Conservation (phyloP, 306 rosid genomes). For the Cicer arietinum region DNA sequence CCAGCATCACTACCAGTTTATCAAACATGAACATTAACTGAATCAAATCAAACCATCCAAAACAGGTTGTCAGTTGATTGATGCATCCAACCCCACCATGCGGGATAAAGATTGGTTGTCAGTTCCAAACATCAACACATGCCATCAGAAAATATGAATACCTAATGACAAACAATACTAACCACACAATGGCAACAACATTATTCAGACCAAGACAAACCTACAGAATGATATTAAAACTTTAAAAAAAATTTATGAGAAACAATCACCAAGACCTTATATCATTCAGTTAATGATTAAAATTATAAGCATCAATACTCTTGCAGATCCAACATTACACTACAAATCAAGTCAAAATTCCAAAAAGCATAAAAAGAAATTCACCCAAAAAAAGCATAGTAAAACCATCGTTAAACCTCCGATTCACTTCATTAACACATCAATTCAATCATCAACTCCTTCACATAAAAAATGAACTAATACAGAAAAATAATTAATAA, state of each 20-base stretch:
- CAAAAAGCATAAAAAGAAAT: conserved; percentile 34
- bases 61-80: conserved; percentile 8
- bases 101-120: background rate
- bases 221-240: background rate
- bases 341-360: background rate
- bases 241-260: background rate
- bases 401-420: background rate
- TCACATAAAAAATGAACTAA: background rate
- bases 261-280: background rate
- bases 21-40: conserved; percentile 10
- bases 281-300: background rate
- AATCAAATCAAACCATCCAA: conserved; percentile 23
- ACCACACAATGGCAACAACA: conserved; percentile 22
- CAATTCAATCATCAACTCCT: conserved; percentile 13
- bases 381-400: background rate
- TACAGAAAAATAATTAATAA: background rate
- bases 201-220: conserved; percentile 16
- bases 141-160: background rate
- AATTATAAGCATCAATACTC: conserved; percentile 4
- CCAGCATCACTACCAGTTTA: conserved; percentile 3
- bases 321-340: conserved; percentile 32
- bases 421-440: background rate
- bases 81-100: background rate
- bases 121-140: background rate
- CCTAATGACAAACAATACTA: background rate